These are phyloP conservation scores for Penicillium polonicum DNA, from an alignment of 2,329 filamentous ascomycete genomes.

Conservation along the genomic window DNA sequence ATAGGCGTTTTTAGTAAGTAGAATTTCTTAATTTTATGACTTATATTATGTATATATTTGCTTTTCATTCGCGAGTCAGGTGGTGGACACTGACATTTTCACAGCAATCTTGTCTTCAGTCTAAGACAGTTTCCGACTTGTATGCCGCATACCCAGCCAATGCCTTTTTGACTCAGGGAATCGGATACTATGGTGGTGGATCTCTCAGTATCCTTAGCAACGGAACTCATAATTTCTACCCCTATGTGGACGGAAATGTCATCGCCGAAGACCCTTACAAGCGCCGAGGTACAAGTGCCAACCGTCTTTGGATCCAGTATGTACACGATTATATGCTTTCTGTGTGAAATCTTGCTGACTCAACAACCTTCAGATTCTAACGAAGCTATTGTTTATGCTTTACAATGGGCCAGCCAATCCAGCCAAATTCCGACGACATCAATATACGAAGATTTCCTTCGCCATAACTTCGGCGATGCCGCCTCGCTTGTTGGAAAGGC, in stretches of 20 bases:
- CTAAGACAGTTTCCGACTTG: constrained; percentile 13
- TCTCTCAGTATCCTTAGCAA: background rate
- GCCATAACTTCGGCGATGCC: constrained; percentile 15
- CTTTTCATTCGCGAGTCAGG: background rate
- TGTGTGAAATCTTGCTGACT: background rate
- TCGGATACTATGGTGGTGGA: background rate
- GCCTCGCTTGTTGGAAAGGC: constrained; percentile 15
- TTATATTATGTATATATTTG: too few species aligned
- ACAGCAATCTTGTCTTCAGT: constrained; percentile 24
- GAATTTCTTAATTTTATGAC: too few species aligned
- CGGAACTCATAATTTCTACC: constrained; percentile 11
- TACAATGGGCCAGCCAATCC: background rate
- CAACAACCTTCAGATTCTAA: background rate
- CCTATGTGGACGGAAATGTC: constrained; percentile 22
- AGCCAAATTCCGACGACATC: background rate
- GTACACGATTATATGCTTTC: background rate
- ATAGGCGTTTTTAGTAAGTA: too few species aligned
- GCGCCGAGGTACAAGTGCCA: constrained; percentile 20
- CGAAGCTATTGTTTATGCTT: background rate
- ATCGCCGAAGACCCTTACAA: constrained; percentile 16
- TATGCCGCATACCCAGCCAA: constrained; percentile 9
- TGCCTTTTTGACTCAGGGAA: background rate
- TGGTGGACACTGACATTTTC: constrained; percentile 6
- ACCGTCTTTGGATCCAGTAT: constrained; percentile 24
- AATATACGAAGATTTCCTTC: constrained; percentile 19